Conservation (phyloP, 2,329 filamentous ascomycete genomes). For the Teratosphaeriaceae sp. region DNA sequence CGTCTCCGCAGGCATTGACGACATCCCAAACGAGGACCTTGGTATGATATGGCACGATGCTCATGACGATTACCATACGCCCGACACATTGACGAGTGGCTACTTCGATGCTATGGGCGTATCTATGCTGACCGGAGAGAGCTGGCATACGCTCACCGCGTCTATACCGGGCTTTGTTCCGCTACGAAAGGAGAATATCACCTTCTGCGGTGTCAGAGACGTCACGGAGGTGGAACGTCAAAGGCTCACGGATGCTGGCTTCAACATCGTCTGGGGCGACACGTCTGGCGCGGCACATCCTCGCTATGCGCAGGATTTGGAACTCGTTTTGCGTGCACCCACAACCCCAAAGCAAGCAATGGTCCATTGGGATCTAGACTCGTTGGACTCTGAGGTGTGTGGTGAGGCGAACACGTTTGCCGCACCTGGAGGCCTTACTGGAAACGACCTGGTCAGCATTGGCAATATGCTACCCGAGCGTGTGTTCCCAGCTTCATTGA, state of each 20-base stretch:
- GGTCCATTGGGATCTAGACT: constrained; percentile 1
- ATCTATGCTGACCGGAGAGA: constrained; percentile 1
- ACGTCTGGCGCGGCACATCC: not conserved
- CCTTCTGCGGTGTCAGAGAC: not conserved
- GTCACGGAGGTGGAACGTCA: not conserved
- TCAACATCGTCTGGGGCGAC: not conserved
- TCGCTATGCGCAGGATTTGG: not conserved
- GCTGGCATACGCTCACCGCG: not conserved
- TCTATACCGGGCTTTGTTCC: not conserved
- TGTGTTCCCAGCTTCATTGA: not conserved
- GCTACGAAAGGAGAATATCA: not conserved
- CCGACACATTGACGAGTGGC: not conserved
- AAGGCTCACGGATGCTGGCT: not conserved
- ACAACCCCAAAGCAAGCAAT: not conserved
- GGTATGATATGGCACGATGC: constrained; percentile 2
- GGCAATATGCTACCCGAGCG: not conserved
- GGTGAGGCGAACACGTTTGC: not conserved
- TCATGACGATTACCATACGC: not conserved
- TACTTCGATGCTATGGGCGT: constrained; percentile 2
- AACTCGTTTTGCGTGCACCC: not conserved
- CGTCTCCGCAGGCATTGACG: not conserved
- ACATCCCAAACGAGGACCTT: not conserved
- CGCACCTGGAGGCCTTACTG: not conserved
- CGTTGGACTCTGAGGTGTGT: not conserved
- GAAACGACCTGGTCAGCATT: not conserved